These are phyloP conservation scores for Paxillus involutus DNA, from an alignment of 768 basidiomycete genomes.

Conservation along the genomic window DNA sequence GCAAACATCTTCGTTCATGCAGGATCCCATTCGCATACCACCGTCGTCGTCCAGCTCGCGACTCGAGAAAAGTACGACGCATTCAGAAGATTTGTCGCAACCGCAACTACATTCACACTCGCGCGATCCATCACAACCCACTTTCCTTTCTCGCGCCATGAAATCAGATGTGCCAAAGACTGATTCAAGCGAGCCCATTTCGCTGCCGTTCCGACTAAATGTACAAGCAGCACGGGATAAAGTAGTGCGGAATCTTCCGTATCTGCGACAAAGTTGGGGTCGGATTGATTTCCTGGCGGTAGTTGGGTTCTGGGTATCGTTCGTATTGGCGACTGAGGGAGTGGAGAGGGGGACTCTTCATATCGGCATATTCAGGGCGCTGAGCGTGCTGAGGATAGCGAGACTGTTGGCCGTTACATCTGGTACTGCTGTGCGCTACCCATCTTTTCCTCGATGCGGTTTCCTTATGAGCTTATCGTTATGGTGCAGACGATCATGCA, in stretches of 20 bases:
- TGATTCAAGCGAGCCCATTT: constrained; percentile 38
- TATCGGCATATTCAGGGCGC: constrained; percentile 83
- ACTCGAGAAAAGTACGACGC: neutral
- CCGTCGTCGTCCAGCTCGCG: neutral
- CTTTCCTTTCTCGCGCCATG: constrained; percentile 50
- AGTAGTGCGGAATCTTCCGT: constrained; percentile 73
- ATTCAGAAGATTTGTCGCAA: constrained; percentile 30
- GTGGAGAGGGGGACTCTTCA: constrained; percentile 68
- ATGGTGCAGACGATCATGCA: constrained; percentile 74
- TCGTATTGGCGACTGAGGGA: constrained; percentile 66
- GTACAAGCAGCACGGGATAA: constrained; percentile 55
- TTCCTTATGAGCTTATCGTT: constrained; percentile 5
- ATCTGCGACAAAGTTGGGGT: constrained; percentile 90
- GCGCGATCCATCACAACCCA: constrained; percentile 47
- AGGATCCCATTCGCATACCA: constrained; percentile 9
- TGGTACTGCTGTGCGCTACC: constrained; percentile 77
- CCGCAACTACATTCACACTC: constrained; percentile 24
- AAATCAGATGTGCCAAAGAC: constrained; percentile 39
- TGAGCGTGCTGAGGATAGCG: constrained; percentile 82
- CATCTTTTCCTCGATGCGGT: neutral
- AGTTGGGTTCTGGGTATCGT: constrained; percentile 83
- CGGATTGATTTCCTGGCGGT: constrained; percentile 88
- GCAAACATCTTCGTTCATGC: constrained; percentile 14
- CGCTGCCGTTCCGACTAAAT: constrained; percentile 62
- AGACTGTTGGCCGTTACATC: constrained; percentile 84